Evolutionary conservation across 108 stramenopile genomes (phyloP), one percentile per base, ranked within the genome.

Genomic region (Nitzschia sp.): DNA sequence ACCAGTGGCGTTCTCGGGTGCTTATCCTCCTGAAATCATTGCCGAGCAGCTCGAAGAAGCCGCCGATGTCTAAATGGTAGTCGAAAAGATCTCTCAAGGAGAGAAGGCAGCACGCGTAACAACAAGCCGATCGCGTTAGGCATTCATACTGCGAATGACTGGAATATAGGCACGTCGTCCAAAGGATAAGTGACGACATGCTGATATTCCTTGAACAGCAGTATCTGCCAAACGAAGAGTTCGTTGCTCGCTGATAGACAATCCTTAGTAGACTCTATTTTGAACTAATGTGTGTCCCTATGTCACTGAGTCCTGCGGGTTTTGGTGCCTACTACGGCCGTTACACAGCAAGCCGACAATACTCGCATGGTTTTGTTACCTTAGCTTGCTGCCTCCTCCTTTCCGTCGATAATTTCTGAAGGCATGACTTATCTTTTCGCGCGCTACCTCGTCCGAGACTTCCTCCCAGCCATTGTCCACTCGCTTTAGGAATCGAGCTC

Each of bases 1-100:
- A 29, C 77, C 77, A 4, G 51, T 67, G 4, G 64, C 63, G 15
- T 78, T 78, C 30, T 72, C 71, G 9, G 77, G 77, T 29, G 77
- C 77, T 13, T 59, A 78, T 21, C 77, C 77, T 6, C 30, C 55
- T 25, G 59, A 65, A 23, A 33, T 78, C 25, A 78, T 78, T 34
- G 77, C 71, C 2, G 70, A 71, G 24, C 46, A 67, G 17, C 48
- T 78, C 18, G 53, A 66, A 53, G 71, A 72, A 21, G 70, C 71
- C 17, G 47, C 64, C 17, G 32, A 75, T 8, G 66, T 32, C 27
- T 74, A 66, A 47, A 27, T 19, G 23, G 45, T 54, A 19, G n/a
- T 23, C 6, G n/a, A 54, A 5, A 54, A 23, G 5, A 6, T 5
- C 5, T 23, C n/a, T n/a, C n/a, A n/a, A n/a, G n/a, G n/a, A n/a